Conservation (phyloP, 306 rosid genomes). For the Biancaea sappan region DNA sequence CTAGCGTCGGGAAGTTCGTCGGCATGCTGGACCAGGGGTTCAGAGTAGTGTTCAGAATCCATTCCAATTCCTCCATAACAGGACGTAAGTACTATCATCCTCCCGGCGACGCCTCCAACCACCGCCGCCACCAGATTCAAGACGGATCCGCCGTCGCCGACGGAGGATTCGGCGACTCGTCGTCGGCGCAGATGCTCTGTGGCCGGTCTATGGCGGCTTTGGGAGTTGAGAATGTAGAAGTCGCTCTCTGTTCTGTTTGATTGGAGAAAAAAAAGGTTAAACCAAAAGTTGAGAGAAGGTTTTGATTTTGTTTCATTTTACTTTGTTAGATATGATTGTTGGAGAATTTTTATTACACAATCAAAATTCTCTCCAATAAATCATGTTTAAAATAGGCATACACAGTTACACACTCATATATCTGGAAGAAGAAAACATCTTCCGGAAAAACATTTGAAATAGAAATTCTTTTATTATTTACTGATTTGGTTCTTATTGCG, state of each 20-base stretch:
- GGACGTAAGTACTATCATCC: conserved; percentile 71
- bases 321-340: not conserved
- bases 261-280: not conserved
- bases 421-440: not conserved
- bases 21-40: conserved; percentile 60
- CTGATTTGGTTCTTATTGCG: too few relatives aligned
- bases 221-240: conserved; percentile 34
- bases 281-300: not conserved
- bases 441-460: too few relatives aligned
- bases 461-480: too few relatives aligned
- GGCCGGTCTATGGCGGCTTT: conserved; percentile 22
- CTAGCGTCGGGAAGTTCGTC: conserved; percentile 55
- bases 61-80: conserved; percentile 63
- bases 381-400: not conserved
- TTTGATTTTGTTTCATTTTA: not conserved
- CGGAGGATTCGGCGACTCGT: not conserved
- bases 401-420: not conserved
- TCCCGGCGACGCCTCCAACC: conserved; percentile 37
- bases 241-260: conserved; percentile 60
- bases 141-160: not conserved
- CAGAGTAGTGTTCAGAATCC: conserved; percentile 49
- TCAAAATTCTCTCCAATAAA: not conserved
- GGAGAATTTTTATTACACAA: not conserved
- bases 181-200: not conserved
- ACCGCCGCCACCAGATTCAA: conserved; percentile 5